Conservation (phyloP, 2,329 filamentous ascomycete genomes). For the Colletotrichum orbiculare region DNA sequence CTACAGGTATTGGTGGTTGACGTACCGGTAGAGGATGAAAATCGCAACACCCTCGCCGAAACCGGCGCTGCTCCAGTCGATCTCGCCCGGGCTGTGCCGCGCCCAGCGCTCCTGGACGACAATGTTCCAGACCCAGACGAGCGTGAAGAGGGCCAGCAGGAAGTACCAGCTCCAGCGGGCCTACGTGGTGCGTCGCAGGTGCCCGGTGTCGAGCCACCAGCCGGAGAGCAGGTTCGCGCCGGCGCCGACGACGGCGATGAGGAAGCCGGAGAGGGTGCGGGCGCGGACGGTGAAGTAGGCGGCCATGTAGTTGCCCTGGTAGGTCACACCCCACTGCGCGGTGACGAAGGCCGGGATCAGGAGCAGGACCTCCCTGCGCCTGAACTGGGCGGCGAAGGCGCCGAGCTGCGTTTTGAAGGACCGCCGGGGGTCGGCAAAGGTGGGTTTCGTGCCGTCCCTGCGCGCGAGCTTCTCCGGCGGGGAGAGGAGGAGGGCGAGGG, state of each 20-base stretch:
- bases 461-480: constrained; percentile 57
- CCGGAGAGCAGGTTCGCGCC: constrained; percentile 32
- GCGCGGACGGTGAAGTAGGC: constrained; percentile 36
- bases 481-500: constrained; percentile 55
- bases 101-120: constrained; percentile 32
- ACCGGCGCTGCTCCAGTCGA: constrained; percentile 56
- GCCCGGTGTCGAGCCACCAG: constrained; percentile 34
- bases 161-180: constrained; percentile 33
- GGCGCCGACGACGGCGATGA: constrained; percentile 52
- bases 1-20: constrained; percentile 47
- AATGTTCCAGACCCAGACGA: constrained; percentile 31
- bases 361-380: constrained; percentile 28
- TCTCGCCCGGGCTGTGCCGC: constrained; percentile 44
- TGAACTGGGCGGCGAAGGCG: constrained; percentile 27
- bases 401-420: constrained; percentile 39
- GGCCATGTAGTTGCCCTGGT: constrained; percentile 38
- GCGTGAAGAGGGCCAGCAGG: constrained; percentile 23
- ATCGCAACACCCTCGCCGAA: constrained; percentile 59
- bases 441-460: constrained; percentile 45
- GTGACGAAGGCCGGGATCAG: constrained; percentile 36
- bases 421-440: constrained; percentile 43
- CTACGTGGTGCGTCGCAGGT: constrained; percentile 25
- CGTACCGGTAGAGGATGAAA: constrained; percentile 59
- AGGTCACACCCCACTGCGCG: constrained; percentile 37
- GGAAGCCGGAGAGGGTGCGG: constrained; percentile 42